Conservation (phyloP, 805 yeast species). For the Candida adriatica region DNA sequence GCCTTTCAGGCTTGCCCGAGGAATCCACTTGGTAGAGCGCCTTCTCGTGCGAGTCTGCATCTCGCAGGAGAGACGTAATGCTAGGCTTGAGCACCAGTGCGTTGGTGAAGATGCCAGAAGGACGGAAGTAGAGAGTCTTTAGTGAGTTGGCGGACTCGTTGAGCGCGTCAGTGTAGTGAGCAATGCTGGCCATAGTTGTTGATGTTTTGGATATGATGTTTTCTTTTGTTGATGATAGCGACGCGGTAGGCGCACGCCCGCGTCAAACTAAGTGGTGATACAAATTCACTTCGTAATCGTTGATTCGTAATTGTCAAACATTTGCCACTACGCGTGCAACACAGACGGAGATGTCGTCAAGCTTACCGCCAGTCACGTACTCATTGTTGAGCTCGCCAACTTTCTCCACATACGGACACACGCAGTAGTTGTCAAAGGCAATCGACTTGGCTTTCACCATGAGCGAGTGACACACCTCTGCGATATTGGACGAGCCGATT, state of each 20-base stretch:
- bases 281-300: too few relatives aligned
- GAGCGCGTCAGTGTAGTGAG: constrained; percentile 7
- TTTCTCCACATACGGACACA: constrained; percentile 46
- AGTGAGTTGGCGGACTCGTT: constrained; percentile 14
- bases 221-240: too few relatives aligned
- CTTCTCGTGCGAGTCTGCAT: constrained; percentile 47
- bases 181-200: constrained; percentile 14
- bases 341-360: constrained; percentile 48
- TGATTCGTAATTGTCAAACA: background rate
- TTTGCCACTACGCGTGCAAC: constrained; percentile 33
- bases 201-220: too few relatives aligned
- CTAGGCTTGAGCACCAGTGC: constrained; percentile 46
- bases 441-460: constrained; percentile 38
- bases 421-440: constrained; percentile 47
- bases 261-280: too few relatives aligned
- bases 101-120: constrained; percentile 61
- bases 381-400: constrained; percentile 32
- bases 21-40: constrained; percentile 39
- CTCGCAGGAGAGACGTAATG: constrained; percentile 52
- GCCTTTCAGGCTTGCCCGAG: constrained; percentile 35
- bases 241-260: too few relatives aligned
- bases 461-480: constrained; percentile 34
- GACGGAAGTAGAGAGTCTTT: constrained; percentile 36
- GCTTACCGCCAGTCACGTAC: constrained; percentile 42
- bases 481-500: constrained; percentile 26